Evolutionary conservation across 768 basidiomycete genomes (phyloP).

Genomic region (Macrocybe gigantea): DNA sequence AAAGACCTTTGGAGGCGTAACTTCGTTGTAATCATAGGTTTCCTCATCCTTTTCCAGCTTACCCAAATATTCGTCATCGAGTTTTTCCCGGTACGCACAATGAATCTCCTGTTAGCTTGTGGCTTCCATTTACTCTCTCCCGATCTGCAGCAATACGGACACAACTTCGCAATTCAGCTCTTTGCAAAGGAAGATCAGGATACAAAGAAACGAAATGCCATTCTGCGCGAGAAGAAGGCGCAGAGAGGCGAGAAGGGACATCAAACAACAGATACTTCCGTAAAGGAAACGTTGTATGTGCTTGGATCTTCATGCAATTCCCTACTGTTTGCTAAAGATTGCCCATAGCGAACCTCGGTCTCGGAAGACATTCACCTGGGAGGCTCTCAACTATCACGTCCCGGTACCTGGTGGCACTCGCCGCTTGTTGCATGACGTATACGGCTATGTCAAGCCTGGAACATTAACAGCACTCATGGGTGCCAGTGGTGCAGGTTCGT

Average conservation of each 20-base stretch:
- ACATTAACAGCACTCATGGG: conserved; percentile 90
- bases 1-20: conserved; percentile 61
- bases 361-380: conserved; percentile 76
- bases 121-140: background rate
- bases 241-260: conserved; percentile 13
- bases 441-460: conserved; percentile 80
- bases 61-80: conserved; percentile 66
- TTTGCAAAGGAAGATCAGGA: conserved; percentile 56
- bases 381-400: conserved; percentile 69
- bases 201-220: conserved; percentile 46
- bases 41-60: conserved; percentile 64
- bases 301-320: background rate
- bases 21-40: conserved; percentile 65
- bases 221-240: conserved; percentile 27
- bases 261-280: conserved; percentile 1
- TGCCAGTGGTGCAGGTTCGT: conserved; percentile 66
- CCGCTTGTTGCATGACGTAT: conserved; percentile 67
- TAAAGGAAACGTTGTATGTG: no score
- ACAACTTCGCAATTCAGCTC: conserved; percentile 44
- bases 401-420: conserved; percentile 56
- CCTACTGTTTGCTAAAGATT: background rate
- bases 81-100: conserved; percentile 45
- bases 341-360: conserved; percentile 8
- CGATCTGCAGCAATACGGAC: conserved; percentile 40
- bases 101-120: background rate